These are phyloP conservation scores for Tolypocladium tundrense DNA, from an alignment of 2,329 filamentous ascomycete genomes.

Conservation along the genomic window DNA sequence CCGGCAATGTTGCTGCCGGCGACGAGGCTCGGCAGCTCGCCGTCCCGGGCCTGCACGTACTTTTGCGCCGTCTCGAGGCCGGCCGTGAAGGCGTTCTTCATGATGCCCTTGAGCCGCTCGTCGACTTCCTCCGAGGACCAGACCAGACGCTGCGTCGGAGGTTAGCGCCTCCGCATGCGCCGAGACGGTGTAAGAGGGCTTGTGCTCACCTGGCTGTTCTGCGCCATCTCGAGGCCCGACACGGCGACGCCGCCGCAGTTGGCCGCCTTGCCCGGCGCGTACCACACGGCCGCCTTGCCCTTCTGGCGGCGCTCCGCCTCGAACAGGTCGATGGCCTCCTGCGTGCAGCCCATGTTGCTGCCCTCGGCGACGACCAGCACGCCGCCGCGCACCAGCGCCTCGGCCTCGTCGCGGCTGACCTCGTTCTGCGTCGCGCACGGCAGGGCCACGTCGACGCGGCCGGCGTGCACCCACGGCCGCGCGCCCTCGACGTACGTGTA, in stretches of 20 bases:
- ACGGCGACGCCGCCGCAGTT: slow-evolving; percentile 97
- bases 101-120: slow-evolving; percentile 81
- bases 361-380: slow-evolving; percentile 87
- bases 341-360: slow-evolving; percentile 98
- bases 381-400: slow-evolving; percentile 66
- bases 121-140: slow-evolving; percentile 92
- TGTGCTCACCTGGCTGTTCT: slow-evolving; percentile 59
- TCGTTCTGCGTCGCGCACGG: slow-evolving; percentile 97
- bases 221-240: slow-evolving; percentile 96
- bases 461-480: slow-evolving; percentile 85
- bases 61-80: slow-evolving; percentile 82
- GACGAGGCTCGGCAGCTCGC: slow-evolving; percentile 80
- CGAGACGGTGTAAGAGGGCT: too few species aligned
- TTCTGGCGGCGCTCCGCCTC: slow-evolving; percentile 67
- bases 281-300: slow-evolving; percentile 70
- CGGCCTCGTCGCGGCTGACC: slow-evolving; percentile 82
- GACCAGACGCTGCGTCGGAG: slow-evolving; percentile 49
- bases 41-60: slow-evolving; percentile 70
- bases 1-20: slow-evolving; percentile 96
- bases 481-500: slow-evolving; percentile 83
- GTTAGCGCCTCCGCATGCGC: not conserved
- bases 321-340: slow-evolving; percentile 88
- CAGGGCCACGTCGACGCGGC: slow-evolving; percentile 81
- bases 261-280: slow-evolving; percentile 92
- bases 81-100: slow-evolving; percentile 88